Base-by-base conservation (phyloP, 192 early-diverging fungal genomes). In the Kickxella alabastrina region DNA sequence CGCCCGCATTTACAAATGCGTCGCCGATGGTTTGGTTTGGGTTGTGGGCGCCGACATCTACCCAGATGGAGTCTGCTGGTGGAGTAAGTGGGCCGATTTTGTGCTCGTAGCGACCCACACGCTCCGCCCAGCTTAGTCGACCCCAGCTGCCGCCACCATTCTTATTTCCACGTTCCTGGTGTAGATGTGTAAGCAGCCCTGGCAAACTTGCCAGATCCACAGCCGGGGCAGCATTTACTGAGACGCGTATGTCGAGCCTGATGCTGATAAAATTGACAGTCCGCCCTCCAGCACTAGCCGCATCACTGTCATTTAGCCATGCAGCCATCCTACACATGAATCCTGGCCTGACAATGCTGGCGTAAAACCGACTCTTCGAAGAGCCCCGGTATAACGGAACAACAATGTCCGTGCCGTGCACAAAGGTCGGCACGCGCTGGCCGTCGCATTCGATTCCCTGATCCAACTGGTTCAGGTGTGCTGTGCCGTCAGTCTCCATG, bases 391-490 rank as follows among this genome's bases (percentile, higher is more conserved):
- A 75, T 10, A 75, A 46, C 7, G 71, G 71, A 31, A 63, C 49
- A 3, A 57, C 56, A 19, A 55, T 38, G 13, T 75, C 71, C 15
- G 56, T 55, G 27, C 29, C 41, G 19, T 53, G 51, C 0, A 42
- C 57, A 4, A 57, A 43, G 1, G 71, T 75, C 8, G 71, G 71
- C n/a, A 59, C n/a, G 9, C 58, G 71, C 25, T 38, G 27, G 1
- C 52, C 57, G 4, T 31, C 22, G 26, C 42, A 13, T 21, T 28
- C 22, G 6, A 75, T 53, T 1, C 71, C 71, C 14, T 58, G 59
- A 36, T 75, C 71, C 26, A 75, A 57, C 31, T 55, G 51, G 34
- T 75, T 75, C 22, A 75, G 51, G 34, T 67, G 36, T n/a, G 59
- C 37, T 4, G 64, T 46, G n/a, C 60, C 65, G 22, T 75, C 60